Base-by-base conservation (phyloP, 257 asterid species). In the Fraxinus quadrangulata region DNA sequence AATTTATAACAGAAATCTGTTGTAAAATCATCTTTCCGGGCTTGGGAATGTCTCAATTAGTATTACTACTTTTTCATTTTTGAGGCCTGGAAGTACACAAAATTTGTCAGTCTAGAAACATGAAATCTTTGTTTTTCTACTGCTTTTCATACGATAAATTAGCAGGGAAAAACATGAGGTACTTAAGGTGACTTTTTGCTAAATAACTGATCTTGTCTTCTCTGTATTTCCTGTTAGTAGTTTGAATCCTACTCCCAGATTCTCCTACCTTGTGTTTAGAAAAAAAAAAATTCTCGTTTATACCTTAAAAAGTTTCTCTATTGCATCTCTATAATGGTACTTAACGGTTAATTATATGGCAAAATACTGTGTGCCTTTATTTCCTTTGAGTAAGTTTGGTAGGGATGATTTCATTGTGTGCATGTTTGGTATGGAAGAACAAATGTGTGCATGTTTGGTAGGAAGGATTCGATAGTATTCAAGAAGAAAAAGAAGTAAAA, bases 41-140 rank as follows among this genome's bases (percentile, higher is more conserved):
- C 21, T 31, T 71, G 75, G 1, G 31, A 51, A 59, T 59, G 67
- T 59, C 14, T 59, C 36, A 40, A 7, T 71, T 71, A 47, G n/a
- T 3, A 21, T 26, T 14, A 24, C 14, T 14, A 5, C 17, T 72
- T 42, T 19, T 45, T 24, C 24, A 72, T 47, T 31, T 45, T 72
- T 26, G 40, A 72, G 66, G 75, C 23, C 36, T 72, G 75, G n/a
- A 71, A 23, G 23, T 42, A 30, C 37, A 45, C 16, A 70, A 13
- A 70, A 4, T 54, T 17, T 10, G n/a, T 0, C n/a, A 19, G 10
- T 7, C 66, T n/a, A 56, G 66, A 63, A 63, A 31, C 69, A 24
- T 23, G 34, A 63, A 11, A 63, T 26, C 69, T 63, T 63, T 63
- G 69, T 24, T 12, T 63, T 63, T 63, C 69, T 31, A 63, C 69